Conservation (phyloP, 1,139 yeast species). For the Geotrichum cucujoidarum region DNA sequence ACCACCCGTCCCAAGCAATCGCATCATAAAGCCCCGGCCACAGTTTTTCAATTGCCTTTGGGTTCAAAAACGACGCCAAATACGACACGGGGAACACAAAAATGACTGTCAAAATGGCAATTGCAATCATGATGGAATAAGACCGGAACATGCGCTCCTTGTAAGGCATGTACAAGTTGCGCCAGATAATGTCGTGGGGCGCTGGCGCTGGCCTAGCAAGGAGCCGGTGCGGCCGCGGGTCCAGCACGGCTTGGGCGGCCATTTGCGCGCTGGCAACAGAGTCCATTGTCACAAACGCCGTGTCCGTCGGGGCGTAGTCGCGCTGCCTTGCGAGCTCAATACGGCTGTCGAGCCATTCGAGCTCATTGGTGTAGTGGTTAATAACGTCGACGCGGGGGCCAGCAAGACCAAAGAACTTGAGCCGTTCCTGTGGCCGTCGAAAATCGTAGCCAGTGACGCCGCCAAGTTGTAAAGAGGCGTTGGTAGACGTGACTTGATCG, state of each 20-base stretch:
- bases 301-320: constrained; percentile 40
- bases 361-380: constrained; percentile 51
- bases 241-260: constrained; percentile 83
- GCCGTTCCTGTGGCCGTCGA: constrained; percentile 41
- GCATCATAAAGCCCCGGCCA: constrained; percentile 71
- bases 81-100: constrained; percentile 71
- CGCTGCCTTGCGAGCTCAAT: constrained; percentile 48
- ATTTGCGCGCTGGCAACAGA: constrained; percentile 83
- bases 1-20: constrained; percentile 52
- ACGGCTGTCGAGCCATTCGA: constrained; percentile 54
- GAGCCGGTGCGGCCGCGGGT: constrained; percentile 68
- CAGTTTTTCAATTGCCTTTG: constrained; percentile 59
- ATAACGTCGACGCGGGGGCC: constrained; percentile 66
- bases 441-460: constrained; percentile 18
- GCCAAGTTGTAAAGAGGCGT: constrained; percentile 16
- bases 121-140: constrained; percentile 57
- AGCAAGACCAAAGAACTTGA: constrained; percentile 48
- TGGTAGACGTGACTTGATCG: neutral
- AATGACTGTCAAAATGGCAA: constrained; percentile 58
- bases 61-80: constrained; percentile 65
- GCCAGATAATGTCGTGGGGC: constrained; percentile 82
- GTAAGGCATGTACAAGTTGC: constrained; percentile 58
- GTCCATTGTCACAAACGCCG: constrained; percentile 80
- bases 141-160: constrained; percentile 53
- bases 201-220: constrained; percentile 80